These are phyloP conservation scores for Colletotrichum cereale DNA, from an alignment of 2,329 filamentous ascomycete genomes.

Conservation along the genomic window DNA sequence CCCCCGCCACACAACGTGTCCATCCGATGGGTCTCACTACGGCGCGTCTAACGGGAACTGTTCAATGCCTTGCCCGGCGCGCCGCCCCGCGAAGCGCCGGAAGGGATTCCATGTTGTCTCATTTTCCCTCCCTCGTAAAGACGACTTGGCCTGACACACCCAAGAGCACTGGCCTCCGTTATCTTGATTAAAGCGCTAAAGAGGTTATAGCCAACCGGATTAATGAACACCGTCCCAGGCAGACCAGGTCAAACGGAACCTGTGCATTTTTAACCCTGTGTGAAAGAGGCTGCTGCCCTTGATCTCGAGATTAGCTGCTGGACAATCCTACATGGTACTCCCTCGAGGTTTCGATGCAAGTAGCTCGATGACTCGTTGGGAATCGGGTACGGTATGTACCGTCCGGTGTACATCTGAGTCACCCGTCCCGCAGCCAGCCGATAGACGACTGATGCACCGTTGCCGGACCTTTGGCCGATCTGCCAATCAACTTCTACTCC, in stretches of 20 bases:
- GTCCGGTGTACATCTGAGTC: neutral
- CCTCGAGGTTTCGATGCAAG: neutral
- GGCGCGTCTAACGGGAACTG: neutral
- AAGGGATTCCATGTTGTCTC: neutral
- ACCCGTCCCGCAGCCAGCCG: constrained; percentile 8
- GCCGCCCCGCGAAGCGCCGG: constrained; percentile 23
- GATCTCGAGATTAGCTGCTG: neutral
- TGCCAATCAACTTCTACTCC: neutral
- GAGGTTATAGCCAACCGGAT: constrained; percentile 8
- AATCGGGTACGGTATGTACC: neutral
- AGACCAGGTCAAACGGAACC: constrained; percentile 6
- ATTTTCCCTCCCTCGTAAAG: neutral
- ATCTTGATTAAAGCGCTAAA: neutral
- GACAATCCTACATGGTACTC: neutral
- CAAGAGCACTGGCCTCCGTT: neutral
- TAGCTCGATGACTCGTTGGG: neutral
- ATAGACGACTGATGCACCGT: constrained; percentile 2
- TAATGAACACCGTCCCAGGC: neutral
- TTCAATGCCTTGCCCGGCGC: constrained; percentile 5
- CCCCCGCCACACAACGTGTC: constrained; percentile 14
- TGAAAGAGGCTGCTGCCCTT: neutral
- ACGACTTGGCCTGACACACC: neutral
- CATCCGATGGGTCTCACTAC: constrained; percentile 12
- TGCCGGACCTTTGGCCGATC: constrained; percentile 1
- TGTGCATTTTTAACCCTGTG: neutral